Base-by-base conservation (phyloP, 768 basidiomycete genomes). In the Suillus plorans region DNA sequence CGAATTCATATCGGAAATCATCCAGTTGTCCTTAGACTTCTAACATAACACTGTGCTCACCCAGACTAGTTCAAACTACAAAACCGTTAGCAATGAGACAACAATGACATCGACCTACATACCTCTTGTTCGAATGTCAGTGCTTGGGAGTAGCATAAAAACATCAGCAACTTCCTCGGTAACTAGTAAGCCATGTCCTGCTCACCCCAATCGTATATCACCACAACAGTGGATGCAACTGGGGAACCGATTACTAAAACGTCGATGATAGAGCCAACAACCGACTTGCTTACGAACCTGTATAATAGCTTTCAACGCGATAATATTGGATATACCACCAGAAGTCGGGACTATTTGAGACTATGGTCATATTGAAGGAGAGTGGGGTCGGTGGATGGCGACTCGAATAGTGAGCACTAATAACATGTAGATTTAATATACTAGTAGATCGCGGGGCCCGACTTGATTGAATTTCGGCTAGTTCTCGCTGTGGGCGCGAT, bases 111-210 rank as follows among this genome's bases (percentile, higher is more conserved):
- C 52, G 31, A 28, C 49, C 49, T 37, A 31, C 28, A 28, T 28
- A 56, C 56, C 36, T 57, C 56, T 16, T 22, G n/a, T 37, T n/a
- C 56, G n/a, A 57, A 37, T 22, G 56, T 57, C n/a, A 57, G 56
- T 22, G n/a, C 56, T 57, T 8, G n/a, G 37, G 36, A 57, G 16
- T 8, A 36, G 9, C 20, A 55, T 36, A 37, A 7, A 7, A 10
- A 22, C 14, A 16, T 57, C 8, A 57, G 37, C 8, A 25, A 37
- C n/a, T 39, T 31, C 36, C n/a, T 37, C 1, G 4, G 8, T 39
- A 37, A 37, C 8, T 7, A 14, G n/a, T 14, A 37, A 45, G 3
- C 44, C 20, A 20, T 45, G 44, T 37, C n/a, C 22, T 37, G n/a
- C 55, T 56, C 34, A 56, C 55, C 34, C 55, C 55, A 56, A 56